phyloP scores from a whole-genome alignment of 768 basidiomycete genomes.

The Xerocomellus intermedius region DNA sequence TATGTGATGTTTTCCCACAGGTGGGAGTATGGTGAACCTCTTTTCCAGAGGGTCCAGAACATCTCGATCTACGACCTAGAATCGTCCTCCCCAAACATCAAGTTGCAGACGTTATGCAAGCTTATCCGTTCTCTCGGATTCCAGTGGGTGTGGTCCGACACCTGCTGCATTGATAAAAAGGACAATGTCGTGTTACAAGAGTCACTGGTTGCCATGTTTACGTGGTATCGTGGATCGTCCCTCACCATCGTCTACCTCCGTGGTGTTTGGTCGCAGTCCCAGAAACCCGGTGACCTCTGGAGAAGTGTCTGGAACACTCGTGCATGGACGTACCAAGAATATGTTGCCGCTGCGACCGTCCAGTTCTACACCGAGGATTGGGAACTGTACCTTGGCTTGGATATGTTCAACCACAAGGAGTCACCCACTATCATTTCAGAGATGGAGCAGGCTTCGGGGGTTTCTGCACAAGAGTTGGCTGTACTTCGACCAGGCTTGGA shows the following conservation, averaged over 20 bases:
- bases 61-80: not conserved
- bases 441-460: not conserved
- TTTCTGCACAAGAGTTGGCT: not conserved
- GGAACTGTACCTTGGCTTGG: slow-evolving; percentile 3
- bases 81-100: too few relatives aligned
- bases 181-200: slow-evolving; percentile 4
- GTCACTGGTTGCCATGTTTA: slow-evolving; percentile 12
- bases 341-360: not conserved
- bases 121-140: not conserved
- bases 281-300: not conserved
- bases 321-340: slow-evolving; percentile 14
- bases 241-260: slow-evolving; percentile 7
- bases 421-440: not conserved
- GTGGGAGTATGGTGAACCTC: too few relatives aligned
- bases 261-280: not conserved
- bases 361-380: slow-evolving; percentile 13
- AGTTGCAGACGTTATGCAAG: not conserved
- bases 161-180: slow-evolving; percentile 4
- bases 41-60: too few relatives aligned
- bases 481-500: not conserved
- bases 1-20: too few relatives aligned
- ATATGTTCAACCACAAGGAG: slow-evolving; percentile 4
- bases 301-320: slow-evolving; percentile 9
- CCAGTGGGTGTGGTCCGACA: slow-evolving; percentile 10
- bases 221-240: slow-evolving; percentile 5